Base-by-base conservation (phyloP, 2,329 filamentous ascomycete genomes). In the Cephalotrichum gorgonifer region DNA sequence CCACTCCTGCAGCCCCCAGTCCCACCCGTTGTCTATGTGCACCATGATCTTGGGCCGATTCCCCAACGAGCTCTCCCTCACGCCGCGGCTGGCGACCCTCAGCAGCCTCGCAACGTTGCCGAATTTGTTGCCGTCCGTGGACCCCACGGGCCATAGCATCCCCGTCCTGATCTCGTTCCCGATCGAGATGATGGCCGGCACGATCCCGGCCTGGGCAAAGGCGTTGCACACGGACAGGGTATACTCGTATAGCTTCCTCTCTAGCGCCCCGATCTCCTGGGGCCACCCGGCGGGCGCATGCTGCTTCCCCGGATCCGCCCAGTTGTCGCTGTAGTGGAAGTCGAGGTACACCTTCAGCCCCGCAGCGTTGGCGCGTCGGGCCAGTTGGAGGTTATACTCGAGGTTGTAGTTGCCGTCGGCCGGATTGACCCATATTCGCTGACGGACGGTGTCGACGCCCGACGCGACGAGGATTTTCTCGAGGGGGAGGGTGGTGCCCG, bases 1-100 rank as follows among this genome's bases (percentile, higher is more conserved):
- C 67, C 73, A 81, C 52, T 83, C 65, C 59, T 87, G 83, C 3
- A 75, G 75, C 3, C 64, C 69, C 79, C 78, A 85, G 54, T 83
- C 74, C 81, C 83, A 88, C n/a, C 84, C 84, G 57, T 86, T 83
- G 61, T 88, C 83, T 3, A 87, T 71, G 57, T 88, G 85, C 38
- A 88, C 76, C 79, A 88, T 81, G 62, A 87, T 85, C 59, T 81
- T 76, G 2, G 83, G 81, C 53, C 75, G 72, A 0, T 74, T 69
- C 38, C 61, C 62, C 25, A 85, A 65, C 3, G 63, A 67, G 4
- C 78, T 83, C 57, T 84, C 79, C 56, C 80, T 83, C 57, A 88
- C 73, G 2, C 78, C 85, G 50, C 70, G 74, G 0, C 78, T 71
- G 0, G 79, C 83, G 6, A 79, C 80, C 58, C 84, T 76, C 8